Evolutionary conservation across 441 rosid species (phyloP).

Genomic region (Flueggea neowawraea): DNA sequence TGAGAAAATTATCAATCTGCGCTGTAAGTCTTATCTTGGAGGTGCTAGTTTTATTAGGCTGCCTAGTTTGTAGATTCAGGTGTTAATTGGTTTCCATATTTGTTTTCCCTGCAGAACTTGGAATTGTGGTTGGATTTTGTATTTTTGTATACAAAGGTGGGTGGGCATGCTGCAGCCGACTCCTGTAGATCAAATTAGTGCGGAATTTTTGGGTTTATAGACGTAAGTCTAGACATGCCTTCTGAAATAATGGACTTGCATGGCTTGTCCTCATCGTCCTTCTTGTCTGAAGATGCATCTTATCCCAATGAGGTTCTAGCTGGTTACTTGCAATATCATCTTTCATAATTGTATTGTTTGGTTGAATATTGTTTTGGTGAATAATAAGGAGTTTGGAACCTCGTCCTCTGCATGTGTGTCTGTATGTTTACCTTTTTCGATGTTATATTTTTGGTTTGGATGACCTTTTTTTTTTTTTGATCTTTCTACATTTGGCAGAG

Average conservation of each 20-base stretch:
- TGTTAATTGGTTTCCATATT: slow-evolving; percentile 1
- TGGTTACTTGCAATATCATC: slow-evolving; percentile 8
- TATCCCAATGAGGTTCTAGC: slow-evolving; percentile 37
- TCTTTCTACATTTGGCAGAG: slow-evolving; percentile 28
- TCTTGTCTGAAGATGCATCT: slow-evolving; percentile 29
- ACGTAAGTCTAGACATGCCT: slow-evolving; percentile 29
- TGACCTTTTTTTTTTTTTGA: slow-evolving; percentile 7
- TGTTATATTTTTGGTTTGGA: neutral
- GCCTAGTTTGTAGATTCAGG: neutral
- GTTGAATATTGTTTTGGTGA: neutral
- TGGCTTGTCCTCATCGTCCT: slow-evolving; percentile 33
- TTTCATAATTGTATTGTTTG: slow-evolving; percentile 2
- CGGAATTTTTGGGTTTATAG: slow-evolving; percentile 1
- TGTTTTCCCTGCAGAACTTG: slow-evolving; percentile 18
- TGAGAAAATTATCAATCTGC: neutral
- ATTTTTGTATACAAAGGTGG: neutral
- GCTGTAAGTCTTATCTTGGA: slow-evolving; percentile 10
- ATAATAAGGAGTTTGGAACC: neutral
- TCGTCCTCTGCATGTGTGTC: neutral
- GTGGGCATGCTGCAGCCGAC: slow-evolving; percentile 2
- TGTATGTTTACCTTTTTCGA: slow-evolving; percentile 1
- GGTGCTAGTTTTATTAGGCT: neutral
- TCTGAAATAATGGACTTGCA: slow-evolving; percentile 34
- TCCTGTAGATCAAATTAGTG: neutral
- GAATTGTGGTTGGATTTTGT: neutral